Evolutionary conservation across 2,329 filamentous ascomycete species (phyloP).

Genomic region (Botryotinia convoluta): DNA sequence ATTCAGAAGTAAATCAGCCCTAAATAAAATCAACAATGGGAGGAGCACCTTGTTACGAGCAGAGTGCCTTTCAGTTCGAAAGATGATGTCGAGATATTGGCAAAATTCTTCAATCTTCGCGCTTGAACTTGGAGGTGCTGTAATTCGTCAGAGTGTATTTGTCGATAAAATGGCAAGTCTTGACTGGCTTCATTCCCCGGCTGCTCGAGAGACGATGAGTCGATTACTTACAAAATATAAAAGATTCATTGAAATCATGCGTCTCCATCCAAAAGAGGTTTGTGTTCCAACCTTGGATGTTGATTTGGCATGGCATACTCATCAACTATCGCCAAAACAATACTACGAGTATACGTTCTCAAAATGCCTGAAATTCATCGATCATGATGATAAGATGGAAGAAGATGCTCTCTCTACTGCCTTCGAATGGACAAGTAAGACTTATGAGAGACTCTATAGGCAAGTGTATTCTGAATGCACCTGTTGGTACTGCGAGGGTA

Average conservation of each 20-base stretch:
- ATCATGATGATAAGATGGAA: constrained; percentile 82
- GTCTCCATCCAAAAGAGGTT: constrained; percentile 44
- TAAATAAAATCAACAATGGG: constrained; percentile 44
- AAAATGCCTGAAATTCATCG: constrained; percentile 58
- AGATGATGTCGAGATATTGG: constrained; percentile 72
- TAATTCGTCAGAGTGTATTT: constrained; percentile 64
- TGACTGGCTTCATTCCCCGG: constrained; percentile 75
- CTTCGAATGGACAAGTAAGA: constrained; percentile 72
- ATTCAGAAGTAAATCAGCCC: constrained; percentile 40
- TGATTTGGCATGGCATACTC: constrained; percentile 77
- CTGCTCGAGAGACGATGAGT: constrained; percentile 59
- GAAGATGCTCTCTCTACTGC: constrained; percentile 60
- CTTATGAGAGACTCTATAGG: constrained; percentile 62
- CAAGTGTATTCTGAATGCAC: constrained; percentile 74
- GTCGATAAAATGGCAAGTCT: constrained; percentile 72
- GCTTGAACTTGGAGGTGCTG: constrained; percentile 62
- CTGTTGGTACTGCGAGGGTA: constrained; percentile 79
- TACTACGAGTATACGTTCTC: constrained; percentile 60
- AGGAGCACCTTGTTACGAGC: constrained; percentile 30
- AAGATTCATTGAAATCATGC: constrained; percentile 62
- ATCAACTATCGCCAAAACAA: constrained; percentile 60
- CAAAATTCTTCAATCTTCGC: constrained; percentile 63
- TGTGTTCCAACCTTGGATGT: constrained; percentile 72
- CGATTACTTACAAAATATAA: constrained; percentile 63
- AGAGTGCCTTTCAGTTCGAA: constrained; percentile 51